phyloP scores from a whole-genome alignment of 768 basidiomycete species.

The Imleria badia region DNA sequence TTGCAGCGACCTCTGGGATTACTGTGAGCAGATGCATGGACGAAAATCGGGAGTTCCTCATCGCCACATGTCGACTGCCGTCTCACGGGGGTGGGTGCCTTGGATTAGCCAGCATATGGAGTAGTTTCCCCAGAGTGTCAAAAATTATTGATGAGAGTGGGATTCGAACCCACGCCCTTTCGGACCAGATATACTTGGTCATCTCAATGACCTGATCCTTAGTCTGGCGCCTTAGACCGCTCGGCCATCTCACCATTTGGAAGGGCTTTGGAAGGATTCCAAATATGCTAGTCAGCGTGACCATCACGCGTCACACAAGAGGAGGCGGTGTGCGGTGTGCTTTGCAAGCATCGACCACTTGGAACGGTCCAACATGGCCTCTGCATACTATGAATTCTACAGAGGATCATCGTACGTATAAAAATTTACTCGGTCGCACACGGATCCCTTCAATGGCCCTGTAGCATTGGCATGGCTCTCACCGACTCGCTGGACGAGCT shows the following conservation, averaged over 20 bases:
- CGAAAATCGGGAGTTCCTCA: too few species aligned
- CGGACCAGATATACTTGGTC: constrained; percentile 35
- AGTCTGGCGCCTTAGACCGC: constrained; percentile 66
- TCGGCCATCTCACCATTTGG: constrained; percentile 47
- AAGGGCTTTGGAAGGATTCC: accelerated
- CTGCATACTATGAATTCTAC: constrained; percentile 92
- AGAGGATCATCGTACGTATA: constrained; percentile 81
- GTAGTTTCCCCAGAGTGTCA: not conserved
- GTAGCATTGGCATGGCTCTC: constrained; percentile 93
- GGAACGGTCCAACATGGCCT: constrained; percentile 51
- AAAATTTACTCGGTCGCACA: not conserved
- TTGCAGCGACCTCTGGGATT: too few species aligned
- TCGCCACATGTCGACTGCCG: too few species aligned
- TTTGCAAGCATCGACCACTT: constrained; percentile 10
- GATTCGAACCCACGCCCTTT: constrained; percentile 45
- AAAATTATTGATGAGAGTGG: constrained; percentile 35
- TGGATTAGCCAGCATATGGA: too few species aligned
- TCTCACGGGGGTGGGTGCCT: too few species aligned
- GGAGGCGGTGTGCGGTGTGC: not conserved
- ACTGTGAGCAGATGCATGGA: too few species aligned
- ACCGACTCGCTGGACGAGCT: constrained; percentile 98
- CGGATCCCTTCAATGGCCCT: not conserved
- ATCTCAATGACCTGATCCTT: constrained; percentile 39
- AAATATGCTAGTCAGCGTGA: not conserved
- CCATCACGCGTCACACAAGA: constrained; percentile 23